Percentiles rank a stretch among this genome's conserved stretches.
Evolutionary conservation across 495 filamentous ascomycete species (phyloP).

Genomic region (Penicillium bialowiezense): DNA sequence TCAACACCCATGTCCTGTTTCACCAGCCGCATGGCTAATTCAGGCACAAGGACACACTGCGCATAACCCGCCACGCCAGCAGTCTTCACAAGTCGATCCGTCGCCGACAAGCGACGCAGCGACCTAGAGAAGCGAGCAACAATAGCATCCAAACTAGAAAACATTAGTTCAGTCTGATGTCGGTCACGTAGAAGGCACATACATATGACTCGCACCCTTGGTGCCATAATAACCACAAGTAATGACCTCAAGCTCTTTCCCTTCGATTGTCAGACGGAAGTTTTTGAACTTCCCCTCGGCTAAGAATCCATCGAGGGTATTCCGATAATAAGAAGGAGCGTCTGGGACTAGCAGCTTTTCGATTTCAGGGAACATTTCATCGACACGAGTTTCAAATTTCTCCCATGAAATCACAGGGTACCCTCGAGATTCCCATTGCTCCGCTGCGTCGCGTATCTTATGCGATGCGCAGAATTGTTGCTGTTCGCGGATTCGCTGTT

Average conservation of each 20-base stretch:
- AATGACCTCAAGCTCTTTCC: conserved; percentile 39
- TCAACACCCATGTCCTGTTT: conserved; percentile 79
- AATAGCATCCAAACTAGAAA: conserved; percentile 57
- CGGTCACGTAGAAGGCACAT: conserved; percentile 1
- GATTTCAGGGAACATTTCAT: conserved; percentile 52
- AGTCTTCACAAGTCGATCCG: conserved; percentile 66
- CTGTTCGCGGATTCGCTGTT: conserved; percentile 60
- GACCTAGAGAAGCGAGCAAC: conserved; percentile 57
- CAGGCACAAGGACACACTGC: conserved; percentile 83
- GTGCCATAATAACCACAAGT: conserved; percentile 86
- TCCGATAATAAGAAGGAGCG: conserved; percentile 57
- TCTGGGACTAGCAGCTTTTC: conserved; percentile 56
- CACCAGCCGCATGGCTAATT: conserved; percentile 72
- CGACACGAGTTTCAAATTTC: conserved; percentile 60
- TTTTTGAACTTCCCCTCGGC: conserved; percentile 60
- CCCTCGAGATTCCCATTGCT: conserved; percentile 58
- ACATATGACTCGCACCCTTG: conserved; percentile 67
- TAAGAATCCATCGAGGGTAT: conserved; percentile 55
- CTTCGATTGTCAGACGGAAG: conserved; percentile 46
- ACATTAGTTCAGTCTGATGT: background rate
- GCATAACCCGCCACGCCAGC: conserved; percentile 73
- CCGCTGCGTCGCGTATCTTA: conserved; percentile 53
- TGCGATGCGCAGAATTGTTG: conserved; percentile 71
- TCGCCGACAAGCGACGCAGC: conserved; percentile 59
- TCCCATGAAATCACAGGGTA: conserved; percentile 84